Base-by-base conservation (phyloP, 139 green algal species). In the Closterium sp. region DNA sequence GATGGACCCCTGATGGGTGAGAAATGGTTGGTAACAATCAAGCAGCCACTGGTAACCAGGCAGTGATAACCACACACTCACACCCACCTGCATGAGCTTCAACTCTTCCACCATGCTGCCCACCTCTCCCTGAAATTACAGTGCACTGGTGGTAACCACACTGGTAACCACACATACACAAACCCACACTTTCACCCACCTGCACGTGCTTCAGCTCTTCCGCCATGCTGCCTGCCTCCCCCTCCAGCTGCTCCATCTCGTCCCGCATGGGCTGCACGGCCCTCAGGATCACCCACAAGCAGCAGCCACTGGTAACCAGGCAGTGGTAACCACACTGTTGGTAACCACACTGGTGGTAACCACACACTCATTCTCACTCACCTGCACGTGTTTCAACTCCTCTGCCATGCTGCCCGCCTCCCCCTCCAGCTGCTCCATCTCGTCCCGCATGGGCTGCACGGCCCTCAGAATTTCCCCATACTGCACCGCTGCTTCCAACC, bases 241-340 rank as follows among this genome's bases (percentile, higher is more conserved):
- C 32, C 91, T 92, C 91, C 87, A 93, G 27, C 27, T 30, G 30
- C 34, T 31, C 91, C 87, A 92, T 88, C 70, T 93, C 28, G 84
- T 93, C 86, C 29, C 91, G 38, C 31, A 93, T 11, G 11, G 91
- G 91, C 91, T 93, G 88, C 42, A 93, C 88, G 17, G 17, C 34
- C 24, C 31, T 30, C 70, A 93, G 42, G 24, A 91, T 93, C 27
- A 93, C 85, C 31, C n/a, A 93, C 27, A 13, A 88, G 93, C 31
- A 89, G 3, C 50, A 5, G n/a, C 13, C 93, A 93, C 7, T 30
- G 88, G 29, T 30, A 87, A n/a, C 17, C 70, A 10, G 22, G 88
- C 13, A 17, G 11, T 28, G 38, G 38, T 50, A 50, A 50, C 38
- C n/a, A 93, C 1, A 88, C 38, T 28, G 91, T 24, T 86, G 4